Percentiles rank a stretch among this genome's conserved stretches.
Conservation (phyloP, 176 grass and related monocot genomes). For the Aegilops umbellulata region DNA sequence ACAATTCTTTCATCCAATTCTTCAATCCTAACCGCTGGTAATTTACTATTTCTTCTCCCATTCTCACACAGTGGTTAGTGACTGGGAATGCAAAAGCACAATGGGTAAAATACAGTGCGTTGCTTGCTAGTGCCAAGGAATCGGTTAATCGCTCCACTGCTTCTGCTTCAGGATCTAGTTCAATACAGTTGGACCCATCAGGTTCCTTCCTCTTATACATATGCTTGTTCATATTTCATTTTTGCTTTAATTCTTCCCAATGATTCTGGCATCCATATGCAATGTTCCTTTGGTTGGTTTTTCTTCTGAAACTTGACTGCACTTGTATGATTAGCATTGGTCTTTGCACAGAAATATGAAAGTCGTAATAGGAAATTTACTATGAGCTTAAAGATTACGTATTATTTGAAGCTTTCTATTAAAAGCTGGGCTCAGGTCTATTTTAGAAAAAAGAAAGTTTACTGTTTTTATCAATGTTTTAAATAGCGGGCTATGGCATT, state of each 20-base stretch:
- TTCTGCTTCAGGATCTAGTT: constrained; percentile 36
- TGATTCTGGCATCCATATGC: not conserved
- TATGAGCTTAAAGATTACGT: not conserved
- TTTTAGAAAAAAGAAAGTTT: not conserved
- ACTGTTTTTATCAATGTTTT: too few relatives aligned
- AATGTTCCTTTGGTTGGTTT: not conserved
- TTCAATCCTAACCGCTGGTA: not conserved
- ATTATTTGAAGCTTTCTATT: too few relatives aligned
- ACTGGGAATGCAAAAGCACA: constrained; percentile 76
- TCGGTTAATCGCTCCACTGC: not conserved
- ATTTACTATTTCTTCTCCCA: not conserved
- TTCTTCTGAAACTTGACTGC: constrained; percentile 4
- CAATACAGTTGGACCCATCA: constrained; percentile 38
- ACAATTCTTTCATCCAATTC: not conserved
- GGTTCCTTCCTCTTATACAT: constrained; percentile 25
- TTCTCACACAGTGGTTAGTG: constrained; percentile 74
- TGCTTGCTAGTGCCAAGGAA: constrained; percentile 63
- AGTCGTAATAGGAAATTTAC: too few relatives aligned
- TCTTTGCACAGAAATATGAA: constrained; percentile 16
- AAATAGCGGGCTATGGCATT: too few relatives aligned
- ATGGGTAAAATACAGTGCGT: constrained; percentile 69
- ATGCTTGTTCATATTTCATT: constrained; percentile 1
- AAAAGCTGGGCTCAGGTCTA: too few relatives aligned
- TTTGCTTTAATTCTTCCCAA: not conserved
- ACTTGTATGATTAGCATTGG: not conserved